Evolutionary conservation across 2,329 filamentous ascomycete genomes (phyloP), one percentile per base, ranked within the genome.

Genomic region (Waltergamsia citrina): DNA sequence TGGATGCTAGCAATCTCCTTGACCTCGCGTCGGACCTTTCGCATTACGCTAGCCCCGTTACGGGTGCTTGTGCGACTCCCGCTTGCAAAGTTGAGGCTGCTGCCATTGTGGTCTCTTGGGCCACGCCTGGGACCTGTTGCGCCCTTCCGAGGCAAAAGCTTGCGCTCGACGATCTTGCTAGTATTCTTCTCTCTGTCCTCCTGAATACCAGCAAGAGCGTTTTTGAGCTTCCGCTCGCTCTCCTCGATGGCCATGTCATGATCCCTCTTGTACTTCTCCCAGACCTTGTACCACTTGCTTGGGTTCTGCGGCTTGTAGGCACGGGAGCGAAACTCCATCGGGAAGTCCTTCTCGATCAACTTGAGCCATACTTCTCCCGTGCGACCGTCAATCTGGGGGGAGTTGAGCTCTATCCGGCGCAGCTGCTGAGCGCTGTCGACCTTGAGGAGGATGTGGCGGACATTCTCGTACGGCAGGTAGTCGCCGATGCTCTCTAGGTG

Each of bases 261-360:
- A 41, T 79, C 65, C 27, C 63, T 64, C 42, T 74, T 69, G 49
- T 88, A 79, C 41, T 77, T 75, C 42, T 69, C 63, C 60, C 93
- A 95, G 11, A 93, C 68, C 36, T 81, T 76, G 51, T 80, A 76
- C 87, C 87, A 95, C 39, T 76, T 77, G 23, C 65, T 64, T 0
- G 80, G 74, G 41, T 85, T 70, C 36, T 69, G 67, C 1, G 84
- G 83, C 17, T 74, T 63, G 44, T 78, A 73, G 18, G 74, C 71
- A 50, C 81, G 76, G 29, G 63, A 60, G 27, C 78, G 65, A 42
- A 60, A 58, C 54, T 77, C 80, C 36, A 74, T 62, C 3, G 78
- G 77, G 41, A 94, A 84, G 47, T 94, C 78, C 31, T 78, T 74
- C 33, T 74, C 71, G 54, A 96, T 92, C 48, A 95, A 73, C 19